Evolutionary conservation across 2,329 filamentous ascomycete species (phyloP).

Genomic region (Anisogramma anomala): DNA sequence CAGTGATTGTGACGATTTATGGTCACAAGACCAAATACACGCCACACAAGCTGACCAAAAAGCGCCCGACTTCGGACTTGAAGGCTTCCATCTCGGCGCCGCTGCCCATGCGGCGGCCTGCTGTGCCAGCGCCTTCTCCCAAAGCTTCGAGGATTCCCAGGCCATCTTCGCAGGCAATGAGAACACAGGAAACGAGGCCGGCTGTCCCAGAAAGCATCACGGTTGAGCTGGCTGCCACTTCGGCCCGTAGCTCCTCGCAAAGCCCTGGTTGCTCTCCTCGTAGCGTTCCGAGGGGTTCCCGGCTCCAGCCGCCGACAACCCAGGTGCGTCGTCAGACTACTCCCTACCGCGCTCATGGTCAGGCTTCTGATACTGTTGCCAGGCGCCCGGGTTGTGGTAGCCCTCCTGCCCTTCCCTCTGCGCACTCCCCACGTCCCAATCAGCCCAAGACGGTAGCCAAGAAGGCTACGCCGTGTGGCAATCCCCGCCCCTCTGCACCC

Average conservation of each 20-base stretch:
- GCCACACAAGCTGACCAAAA: conserved; percentile 2
- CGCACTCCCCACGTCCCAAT: no score
- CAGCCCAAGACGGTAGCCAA: background rate
- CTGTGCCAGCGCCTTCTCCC: background rate
- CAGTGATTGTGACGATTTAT: conserved; percentile 1
- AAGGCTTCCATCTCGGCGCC: background rate
- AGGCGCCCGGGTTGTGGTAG: background rate
- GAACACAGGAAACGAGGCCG: background rate
- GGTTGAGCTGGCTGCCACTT: background rate
- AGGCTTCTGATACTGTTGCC: background rate
- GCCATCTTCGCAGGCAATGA: background rate
- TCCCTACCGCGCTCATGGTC: background rate
- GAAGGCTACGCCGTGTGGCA: background rate
- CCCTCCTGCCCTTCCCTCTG: background rate
- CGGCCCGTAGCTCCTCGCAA: no score
- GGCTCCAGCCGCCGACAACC: no score
- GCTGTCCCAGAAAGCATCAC: background rate
- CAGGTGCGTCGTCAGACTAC: background rate
- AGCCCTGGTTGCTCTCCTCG: no score
- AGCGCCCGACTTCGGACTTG: background rate
- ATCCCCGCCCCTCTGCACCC: no score
- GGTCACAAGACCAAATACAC: background rate
- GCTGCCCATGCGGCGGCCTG: background rate
- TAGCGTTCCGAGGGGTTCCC: no score
- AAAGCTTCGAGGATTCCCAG: background rate